These are phyloP conservation scores for Leccinum fuscescens DNA, from an alignment of 1,284 basidiomycete species.

Conservation along the genomic window DNA sequence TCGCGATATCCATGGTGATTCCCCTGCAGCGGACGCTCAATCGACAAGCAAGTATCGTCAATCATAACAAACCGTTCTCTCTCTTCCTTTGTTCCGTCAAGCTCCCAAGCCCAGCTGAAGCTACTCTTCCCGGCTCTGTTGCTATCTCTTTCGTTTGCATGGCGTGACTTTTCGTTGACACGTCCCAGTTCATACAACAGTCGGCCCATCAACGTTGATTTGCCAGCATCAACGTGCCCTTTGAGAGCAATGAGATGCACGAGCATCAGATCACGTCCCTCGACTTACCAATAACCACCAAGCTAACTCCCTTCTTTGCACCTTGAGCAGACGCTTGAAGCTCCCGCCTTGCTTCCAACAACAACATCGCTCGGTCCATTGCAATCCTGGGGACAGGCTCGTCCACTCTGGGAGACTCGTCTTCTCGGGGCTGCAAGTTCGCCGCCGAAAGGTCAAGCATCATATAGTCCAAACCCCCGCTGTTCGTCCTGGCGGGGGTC, in stretches of 20 bases:
- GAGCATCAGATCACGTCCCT: constrained; percentile 1
- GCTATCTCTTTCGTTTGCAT: constrained; percentile 89
- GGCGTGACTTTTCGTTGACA: constrained; percentile 81
- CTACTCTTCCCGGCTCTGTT: constrained; percentile 89
- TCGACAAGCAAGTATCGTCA: constrained; percentile 3
- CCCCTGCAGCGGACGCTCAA: constrained; percentile 54
- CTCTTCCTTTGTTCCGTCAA: constrained; percentile 93
- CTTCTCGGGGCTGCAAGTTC: constrained; percentile 57
- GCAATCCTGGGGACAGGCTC: constrained; percentile 66
- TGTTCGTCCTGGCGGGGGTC: constrained; percentile 24
- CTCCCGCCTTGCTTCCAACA: constrained; percentile 73
- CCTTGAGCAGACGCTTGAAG: constrained; percentile 53
- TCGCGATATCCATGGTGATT: constrained; percentile 96
- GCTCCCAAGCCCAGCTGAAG: constrained; percentile 97
- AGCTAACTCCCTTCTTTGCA: constrained; percentile 72
- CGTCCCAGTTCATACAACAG: constrained; percentile 90
- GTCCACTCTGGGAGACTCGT: constrained; percentile 39
- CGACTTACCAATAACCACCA: constrained; percentile 90
- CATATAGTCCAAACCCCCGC: constrained; percentile 46
- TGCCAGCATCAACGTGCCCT: constrained; percentile 98
- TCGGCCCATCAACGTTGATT: constrained; percentile 96
- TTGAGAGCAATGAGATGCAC: constrained; percentile 11
- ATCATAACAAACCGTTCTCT: constrained; percentile 71
- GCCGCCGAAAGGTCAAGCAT: constrained; percentile 73
- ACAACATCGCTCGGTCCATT: constrained; percentile 79